Evolutionary conservation across 192 early-diverging fungal genomes (phyloP).

Genomic region (Coemansia javaensis): DNA sequence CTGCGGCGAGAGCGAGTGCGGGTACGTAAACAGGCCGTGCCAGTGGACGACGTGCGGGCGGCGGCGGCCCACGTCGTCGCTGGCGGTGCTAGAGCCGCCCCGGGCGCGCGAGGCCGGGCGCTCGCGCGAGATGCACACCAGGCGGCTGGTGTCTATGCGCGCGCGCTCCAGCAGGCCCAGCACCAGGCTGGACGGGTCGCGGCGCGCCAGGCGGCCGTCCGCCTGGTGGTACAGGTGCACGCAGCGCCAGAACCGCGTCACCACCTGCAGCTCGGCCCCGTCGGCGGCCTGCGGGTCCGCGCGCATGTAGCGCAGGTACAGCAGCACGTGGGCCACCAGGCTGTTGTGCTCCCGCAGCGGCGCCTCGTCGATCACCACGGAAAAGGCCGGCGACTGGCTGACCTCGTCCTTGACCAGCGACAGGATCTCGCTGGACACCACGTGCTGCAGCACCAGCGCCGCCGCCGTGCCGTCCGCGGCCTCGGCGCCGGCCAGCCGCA

Average conservation of each 20-base stretch:
- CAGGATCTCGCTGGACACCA: constrained; percentile 48
- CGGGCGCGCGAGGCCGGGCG: constrained; percentile 29
- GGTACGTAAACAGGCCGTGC: constrained; percentile 37
- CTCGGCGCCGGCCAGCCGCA: constrained; percentile 31
- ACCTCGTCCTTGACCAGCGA: constrained; percentile 49
- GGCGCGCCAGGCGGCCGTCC: constrained; percentile 20
- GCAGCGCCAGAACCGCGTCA: constrained; percentile 49
- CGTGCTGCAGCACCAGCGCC: constrained; percentile 40
- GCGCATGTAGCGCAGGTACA: constrained; percentile 44
- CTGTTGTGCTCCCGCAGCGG: constrained; percentile 50
- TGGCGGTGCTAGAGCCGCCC: no score
- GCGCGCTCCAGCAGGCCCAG: constrained; percentile 36
- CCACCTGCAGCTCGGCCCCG: constrained; percentile 36
- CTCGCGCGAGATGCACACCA: constrained; percentile 43
- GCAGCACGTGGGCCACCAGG: constrained; percentile 38
- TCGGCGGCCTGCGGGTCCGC: constrained; percentile 16
- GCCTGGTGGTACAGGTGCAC: constrained; percentile 44
- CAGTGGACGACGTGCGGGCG: constrained; percentile 43
- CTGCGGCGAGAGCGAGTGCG: constrained; percentile 43
- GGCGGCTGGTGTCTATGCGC: constrained; percentile 39
- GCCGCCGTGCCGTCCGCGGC: constrained; percentile 17
- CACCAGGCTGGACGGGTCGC: constrained; percentile 34
- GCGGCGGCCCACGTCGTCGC: constrained; percentile 20
- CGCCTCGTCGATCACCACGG: constrained; percentile 47
- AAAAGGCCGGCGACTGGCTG: constrained; percentile 49